Evolutionary conservation across 1,139 yeast genomes (phyloP).

Genomic region (Candida gigantensis): DNA sequence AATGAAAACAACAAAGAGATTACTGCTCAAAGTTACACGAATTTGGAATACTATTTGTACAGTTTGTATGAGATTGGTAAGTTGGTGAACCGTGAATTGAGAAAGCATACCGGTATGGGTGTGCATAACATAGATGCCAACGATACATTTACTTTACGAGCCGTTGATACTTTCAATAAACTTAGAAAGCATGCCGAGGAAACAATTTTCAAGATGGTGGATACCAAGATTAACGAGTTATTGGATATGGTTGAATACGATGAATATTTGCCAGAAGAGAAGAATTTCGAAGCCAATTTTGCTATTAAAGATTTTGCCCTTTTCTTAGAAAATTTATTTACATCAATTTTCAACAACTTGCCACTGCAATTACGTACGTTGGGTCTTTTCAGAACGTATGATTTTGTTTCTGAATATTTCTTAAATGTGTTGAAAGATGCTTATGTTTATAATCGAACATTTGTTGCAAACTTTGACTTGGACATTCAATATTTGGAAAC

Average conservation of each 20-base stretch:
- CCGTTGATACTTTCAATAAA: slow-evolving; percentile 52
- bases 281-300: slow-evolving; percentile 65
- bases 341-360: slow-evolving; percentile 80
- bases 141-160: slow-evolving; percentile 41
- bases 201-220: slow-evolving; percentile 78
- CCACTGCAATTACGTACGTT: slow-evolving; percentile 79
- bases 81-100: slow-evolving; percentile 40
- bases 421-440: slow-evolving; percentile 59
- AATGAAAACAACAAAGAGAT: slow-evolving; percentile 82
- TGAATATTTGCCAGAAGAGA: slow-evolving; percentile 57
- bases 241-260: slow-evolving; percentile 85
- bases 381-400: slow-evolving; percentile 83
- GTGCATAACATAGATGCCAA: slow-evolving; percentile 41
- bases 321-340: slow-evolving; percentile 81
- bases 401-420: slow-evolving; percentile 75
- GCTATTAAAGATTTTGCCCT: slow-evolving; percentile 85
- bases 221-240: slow-evolving; percentile 74
- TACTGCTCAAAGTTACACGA: slow-evolving; percentile 83
- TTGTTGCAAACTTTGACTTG: slow-evolving; percentile 46
- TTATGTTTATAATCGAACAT: slow-evolving; percentile 36
- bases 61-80: slow-evolving; percentile 60
- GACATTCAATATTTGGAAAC: slow-evolving; percentile 44
- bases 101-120: slow-evolving; percentile 58
- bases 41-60: slow-evolving; percentile 78
- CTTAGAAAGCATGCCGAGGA: slow-evolving; percentile 79